These are phyloP conservation scores for Pichia inconspicua DNA, from an alignment of 1,139 yeast genomes.

Conservation along the genomic window DNA sequence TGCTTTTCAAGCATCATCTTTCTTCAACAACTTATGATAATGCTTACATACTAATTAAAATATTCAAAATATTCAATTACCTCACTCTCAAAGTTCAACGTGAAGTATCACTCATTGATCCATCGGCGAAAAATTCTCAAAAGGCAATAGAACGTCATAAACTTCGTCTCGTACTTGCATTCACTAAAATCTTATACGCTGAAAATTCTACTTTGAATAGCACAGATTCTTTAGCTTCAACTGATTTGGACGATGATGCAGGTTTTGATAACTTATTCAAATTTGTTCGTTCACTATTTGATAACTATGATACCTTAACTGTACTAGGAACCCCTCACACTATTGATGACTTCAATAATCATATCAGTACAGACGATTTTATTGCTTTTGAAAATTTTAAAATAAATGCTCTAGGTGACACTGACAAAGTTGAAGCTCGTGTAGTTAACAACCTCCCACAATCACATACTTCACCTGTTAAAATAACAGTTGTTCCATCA, in stretches of 20 bases:
- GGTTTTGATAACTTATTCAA: conserved; percentile 27
- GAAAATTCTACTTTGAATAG: conserved; percentile 10
- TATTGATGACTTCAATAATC: conserved; percentile 19
- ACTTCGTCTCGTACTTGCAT: conserved; percentile 23
- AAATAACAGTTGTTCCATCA: neutral
- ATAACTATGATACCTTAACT: conserved; percentile 16
- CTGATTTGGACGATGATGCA: conserved; percentile 16
- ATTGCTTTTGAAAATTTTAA: conserved; percentile 21
- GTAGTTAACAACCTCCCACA: neutral
- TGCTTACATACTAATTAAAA: conserved; percentile 24
- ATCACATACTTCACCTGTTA: conserved; percentile 11
- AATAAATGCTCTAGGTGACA: conserved; percentile 11
- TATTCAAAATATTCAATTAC: conserved; percentile 23
- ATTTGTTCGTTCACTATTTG: conserved; percentile 20
- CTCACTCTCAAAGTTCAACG: conserved; percentile 20
- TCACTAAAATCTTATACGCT: conserved; percentile 25
- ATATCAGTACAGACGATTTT: conserved; percentile 22
- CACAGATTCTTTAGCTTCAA: conserved; percentile 4
- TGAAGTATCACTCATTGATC: conserved; percentile 21
- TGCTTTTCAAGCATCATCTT: conserved; percentile 15
- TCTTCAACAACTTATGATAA: conserved; percentile 20
- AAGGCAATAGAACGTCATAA: conserved; percentile 23
- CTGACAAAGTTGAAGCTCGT: conserved; percentile 8
- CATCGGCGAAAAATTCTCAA: conserved; percentile 17
- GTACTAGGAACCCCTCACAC: conserved; percentile 14